A percentile compares a stretch with the other conserved stretches of the same genome.
Evolutionary conservation across 1,284 basidiomycete genomes (phyloP).

Genomic region (Athelia sp.): DNA sequence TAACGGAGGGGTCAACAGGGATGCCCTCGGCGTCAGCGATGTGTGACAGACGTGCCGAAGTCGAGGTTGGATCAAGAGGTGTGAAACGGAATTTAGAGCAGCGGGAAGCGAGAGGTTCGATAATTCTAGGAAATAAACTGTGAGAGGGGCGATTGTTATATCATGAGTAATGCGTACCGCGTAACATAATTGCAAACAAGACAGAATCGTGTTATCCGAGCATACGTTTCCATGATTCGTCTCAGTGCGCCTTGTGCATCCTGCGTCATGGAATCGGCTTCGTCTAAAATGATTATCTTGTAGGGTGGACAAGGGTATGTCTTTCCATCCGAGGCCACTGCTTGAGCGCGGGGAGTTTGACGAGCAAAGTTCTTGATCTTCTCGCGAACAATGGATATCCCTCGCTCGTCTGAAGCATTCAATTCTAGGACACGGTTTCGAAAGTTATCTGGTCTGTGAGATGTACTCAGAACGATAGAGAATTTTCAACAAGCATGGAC

Average conservation of each 20-base stretch:
- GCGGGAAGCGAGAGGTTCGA: conserved; percentile 97
- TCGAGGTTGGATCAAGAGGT: conserved; percentile 78
- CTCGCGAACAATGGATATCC: conserved; percentile 94
- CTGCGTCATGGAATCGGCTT: conserved; percentile 99
- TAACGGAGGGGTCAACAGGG: conserved; percentile 44
- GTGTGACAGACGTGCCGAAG: conserved; percentile 71
- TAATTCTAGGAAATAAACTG: conserved; percentile 64
- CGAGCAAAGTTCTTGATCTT: conserved; percentile 99
- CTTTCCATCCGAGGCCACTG: conserved; percentile 73
- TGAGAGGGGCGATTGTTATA: conserved; percentile 1
- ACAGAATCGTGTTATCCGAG: conserved; percentile 95
- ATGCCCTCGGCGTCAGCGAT: conserved; percentile 71
- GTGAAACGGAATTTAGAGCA: conserved; percentile 99
- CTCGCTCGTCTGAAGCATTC: conserved; percentile 99
- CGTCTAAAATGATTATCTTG: conserved; percentile 98
- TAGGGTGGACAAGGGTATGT: conserved; percentile 95
- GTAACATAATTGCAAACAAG: conserved; percentile 99
- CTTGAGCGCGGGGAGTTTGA: conserved; percentile 83
- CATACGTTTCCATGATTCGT: conserved; percentile 98
- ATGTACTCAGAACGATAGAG: conserved; percentile 4
- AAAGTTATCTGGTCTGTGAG: conserved; percentile 87
- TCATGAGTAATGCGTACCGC: conserved; percentile 51
- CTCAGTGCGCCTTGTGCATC: conserved; percentile 95
- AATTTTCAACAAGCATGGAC: conserved; percentile 15
- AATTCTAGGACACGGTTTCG: conserved; percentile 91